Evolutionary conservation across 352 stramenopile genomes (phyloP).

Genomic region (Pythium scleroteichum): DNA sequence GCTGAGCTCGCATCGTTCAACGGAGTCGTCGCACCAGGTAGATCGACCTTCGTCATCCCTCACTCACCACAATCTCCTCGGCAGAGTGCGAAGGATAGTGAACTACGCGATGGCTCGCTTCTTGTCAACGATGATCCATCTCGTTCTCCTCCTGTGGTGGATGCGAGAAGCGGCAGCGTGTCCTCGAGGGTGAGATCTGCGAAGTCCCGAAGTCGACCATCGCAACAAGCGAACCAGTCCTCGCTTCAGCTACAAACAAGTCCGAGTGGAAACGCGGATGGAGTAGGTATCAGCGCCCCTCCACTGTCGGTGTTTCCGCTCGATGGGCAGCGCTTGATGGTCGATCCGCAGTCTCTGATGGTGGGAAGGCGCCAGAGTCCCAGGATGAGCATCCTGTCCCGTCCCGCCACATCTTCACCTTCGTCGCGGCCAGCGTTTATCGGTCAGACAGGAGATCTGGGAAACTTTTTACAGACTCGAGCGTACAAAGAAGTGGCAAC

Average conservation of each 20-base stretch:
- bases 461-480: conserved; percentile 11
- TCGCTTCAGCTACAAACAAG: background rate
- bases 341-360: background rate
- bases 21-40: background rate
- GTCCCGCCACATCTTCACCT: conserved; percentile 12
- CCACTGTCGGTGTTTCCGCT: background rate
- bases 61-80: conserved; percentile 5
- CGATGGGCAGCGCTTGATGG: background rate
- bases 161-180: background rate
- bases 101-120: conserved; percentile 5
- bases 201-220: background rate
- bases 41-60: conserved; percentile 4
- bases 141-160: background rate
- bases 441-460: background rate
- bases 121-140: background rate
- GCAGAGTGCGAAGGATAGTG: conserved; percentile 11
- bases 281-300: background rate
- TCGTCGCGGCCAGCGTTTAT: background rate
- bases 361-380: conserved; percentile 2
- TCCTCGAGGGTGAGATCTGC: conserved; percentile 15
- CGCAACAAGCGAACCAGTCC: background rate
- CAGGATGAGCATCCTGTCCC: conserved; percentile 13
- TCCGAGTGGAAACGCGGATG: background rate
- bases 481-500: conserved; percentile 14
- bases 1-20: background rate